phyloP scores from a whole-genome alignment of 108 stramenopile genomes.

The Discostella stelligeroides region DNA sequence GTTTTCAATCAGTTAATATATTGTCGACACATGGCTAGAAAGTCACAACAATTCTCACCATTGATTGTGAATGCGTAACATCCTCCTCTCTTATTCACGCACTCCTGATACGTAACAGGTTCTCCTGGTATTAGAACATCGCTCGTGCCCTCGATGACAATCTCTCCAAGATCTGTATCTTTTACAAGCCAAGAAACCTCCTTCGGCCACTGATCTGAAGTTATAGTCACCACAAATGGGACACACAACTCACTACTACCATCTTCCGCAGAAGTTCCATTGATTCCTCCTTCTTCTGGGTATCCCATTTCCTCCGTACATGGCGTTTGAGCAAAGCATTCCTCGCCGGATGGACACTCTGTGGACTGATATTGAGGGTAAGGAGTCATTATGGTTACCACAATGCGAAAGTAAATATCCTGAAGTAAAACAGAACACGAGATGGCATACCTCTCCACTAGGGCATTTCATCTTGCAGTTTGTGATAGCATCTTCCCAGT shows the following conservation, averaged over 20 bases:
- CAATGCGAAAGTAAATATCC: too few species aligned
- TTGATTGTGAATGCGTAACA: constrained; percentile 41
- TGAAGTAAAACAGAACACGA: not conserved
- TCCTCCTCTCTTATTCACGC: constrained; percentile 33
- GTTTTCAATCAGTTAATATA: not conserved
- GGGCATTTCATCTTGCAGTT: constrained; percentile 19
- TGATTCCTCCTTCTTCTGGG: constrained; percentile 23
- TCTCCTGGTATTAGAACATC: constrained; percentile 38
- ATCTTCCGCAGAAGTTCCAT: constrained; percentile 11
- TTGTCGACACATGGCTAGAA: too few species aligned
- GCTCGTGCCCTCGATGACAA: constrained; percentile 29
- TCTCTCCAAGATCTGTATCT: constrained; percentile 28
- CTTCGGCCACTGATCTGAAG: constrained; percentile 48
- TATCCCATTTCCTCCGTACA: constrained; percentile 49
- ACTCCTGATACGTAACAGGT: constrained; percentile 18
- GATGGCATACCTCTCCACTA: constrained; percentile 9
- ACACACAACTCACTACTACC: constrained; percentile 21
- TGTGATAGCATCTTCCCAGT: constrained; percentile 17
- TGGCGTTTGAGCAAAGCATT: constrained; percentile 36
- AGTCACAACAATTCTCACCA: not conserved
- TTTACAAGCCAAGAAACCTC: constrained; percentile 41
- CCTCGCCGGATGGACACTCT: constrained; percentile 34
- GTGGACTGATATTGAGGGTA: constrained; percentile 4
- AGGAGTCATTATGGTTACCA: not conserved
- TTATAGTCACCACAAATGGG: constrained; percentile 43